Evolutionary conservation across 2,329 filamentous ascomycete species (phyloP).

Genomic region (Apiospora phragmitis): DNA sequence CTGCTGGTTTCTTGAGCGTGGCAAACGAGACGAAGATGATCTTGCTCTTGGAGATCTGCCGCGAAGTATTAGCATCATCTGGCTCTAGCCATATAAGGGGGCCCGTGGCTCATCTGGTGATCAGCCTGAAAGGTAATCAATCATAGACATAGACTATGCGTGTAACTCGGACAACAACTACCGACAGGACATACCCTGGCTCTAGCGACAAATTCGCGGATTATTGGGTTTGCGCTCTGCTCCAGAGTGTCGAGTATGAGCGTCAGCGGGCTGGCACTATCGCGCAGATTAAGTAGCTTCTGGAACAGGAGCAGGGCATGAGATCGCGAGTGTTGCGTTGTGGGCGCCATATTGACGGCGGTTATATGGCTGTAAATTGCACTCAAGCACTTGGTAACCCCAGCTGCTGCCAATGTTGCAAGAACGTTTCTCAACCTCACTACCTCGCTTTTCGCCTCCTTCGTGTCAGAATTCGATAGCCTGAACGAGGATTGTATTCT

Average conservation of each 20-base stretch:
- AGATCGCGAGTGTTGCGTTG: constrained; percentile 70
- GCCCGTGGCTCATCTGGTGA: background rate
- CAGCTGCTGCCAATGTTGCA: background rate
- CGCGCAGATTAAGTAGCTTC: constrained; percentile 75
- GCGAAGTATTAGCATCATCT: background rate
- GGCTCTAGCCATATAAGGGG: background rate
- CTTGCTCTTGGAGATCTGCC: constrained; percentile 63
- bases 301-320: constrained; percentile 84
- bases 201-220: constrained; percentile 73
- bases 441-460: background rate
- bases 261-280: constrained; percentile 83
- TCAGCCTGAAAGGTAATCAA: background rate
- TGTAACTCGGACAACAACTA: background rate
- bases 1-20: constrained; percentile 63
- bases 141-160: constrained; percentile 7
- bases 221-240: constrained; percentile 70
- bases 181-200: constrained; percentile 59
- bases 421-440: background rate
- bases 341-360: constrained; percentile 51
- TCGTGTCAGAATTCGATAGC: background rate
- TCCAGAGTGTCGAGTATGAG: constrained; percentile 83
- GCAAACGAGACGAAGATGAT: constrained; percentile 79
- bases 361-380: background rate
- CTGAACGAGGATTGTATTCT: background rate
- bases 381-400: background rate